Evolutionary conservation across 2,329 filamentous ascomycete species (phyloP), one percentile per base, ranked within the genome.

Genomic region (Fusarium falciforme): DNA sequence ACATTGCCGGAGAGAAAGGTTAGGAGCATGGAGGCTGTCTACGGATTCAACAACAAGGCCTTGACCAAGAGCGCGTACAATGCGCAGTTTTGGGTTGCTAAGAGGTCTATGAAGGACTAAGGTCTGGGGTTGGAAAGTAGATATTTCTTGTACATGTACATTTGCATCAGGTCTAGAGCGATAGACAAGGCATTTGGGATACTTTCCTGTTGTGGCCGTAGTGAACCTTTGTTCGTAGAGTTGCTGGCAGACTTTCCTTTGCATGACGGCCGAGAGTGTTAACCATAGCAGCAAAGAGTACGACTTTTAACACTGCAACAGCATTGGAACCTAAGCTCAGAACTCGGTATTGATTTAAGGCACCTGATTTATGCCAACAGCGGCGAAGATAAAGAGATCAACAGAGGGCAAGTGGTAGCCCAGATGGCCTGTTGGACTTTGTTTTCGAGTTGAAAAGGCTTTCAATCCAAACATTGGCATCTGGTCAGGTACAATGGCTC

Each of bases 21-120:
- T 0, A 80, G 86, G 61, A 83, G 86, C 6, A 84, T 83, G 67
- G 82, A 87, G 66, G 87, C 88, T 0, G 82, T 85, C 16, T 90
- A 90, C 76, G 86, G 85, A 2, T 89, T 88, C 66, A 85, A 90
- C 74, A 82, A 82, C 17, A 83, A 77, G 63, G 87, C 87, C 0
- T 74, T 90, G 77, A 87, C 84, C 0, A 85, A 82, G 67, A 89
- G 88, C 78, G 86, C 86, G 3, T 90, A 90, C 69, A 80, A 84
- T 61, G 88, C 87, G 27, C 88, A 90, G 76, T 86, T 85, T 35
- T 91, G 88, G 89, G 82, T 87, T 5, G 88, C 86, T 0, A 74
- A 25, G 27, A 75, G 72, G 31, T 74, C 72, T 0, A 61, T 33
- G 63, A 74, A 73, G 47, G 47, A 31, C 17, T 54, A 20, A 54